Evolutionary conservation across 2,329 filamentous ascomycete species (phyloP), one percentile per base, ranked within the genome.

Genomic region (Ophiocordyceps robertsii): DNA sequence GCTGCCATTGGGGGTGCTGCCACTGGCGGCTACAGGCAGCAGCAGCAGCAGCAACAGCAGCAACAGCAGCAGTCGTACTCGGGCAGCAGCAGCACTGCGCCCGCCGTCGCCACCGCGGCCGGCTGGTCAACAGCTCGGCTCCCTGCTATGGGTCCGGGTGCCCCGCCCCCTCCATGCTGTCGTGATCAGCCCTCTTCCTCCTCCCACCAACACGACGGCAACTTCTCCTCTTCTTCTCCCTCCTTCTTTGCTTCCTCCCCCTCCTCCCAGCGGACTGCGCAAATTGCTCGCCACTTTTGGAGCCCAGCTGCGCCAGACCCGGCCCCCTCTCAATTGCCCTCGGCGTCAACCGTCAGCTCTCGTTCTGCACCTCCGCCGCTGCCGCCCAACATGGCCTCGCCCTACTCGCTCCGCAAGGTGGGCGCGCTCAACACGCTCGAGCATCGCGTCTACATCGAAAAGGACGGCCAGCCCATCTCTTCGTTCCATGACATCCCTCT

Each of bases 401-500:
- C 66, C 50, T 98, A 87, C 73, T 74, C 73, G 59, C 68, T 84
- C 63, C 84, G 89, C 72, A 95, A 93, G 77, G 74, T 95, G 62
- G 92, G 75, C 58, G 80, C 85, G 59, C 78, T 87, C 59, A 83
- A 95, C 76, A 96, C 92, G 56, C 75, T 95, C 63, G 89, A 96
- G 74, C 88, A 95, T 79, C 86, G 92, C 62, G 82, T 95, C 69
- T 98, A 83, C 78, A 80, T 96, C 62, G 90, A 98, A 77, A 89
- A 94, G 75, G 86, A 96, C 84, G 92, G 90, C 70, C 72, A 84
- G 51, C 84, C 86, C 54, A 67, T 96, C 66, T 96, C 90, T 50
- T 84, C 90, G 55, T 98, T 95, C 80, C 92, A 98, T 75, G 92
- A 98, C 65, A 88, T 98, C 55, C 92, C 92, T 49, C 85, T 98